A percentile compares a stretch with the other conserved stretches of the same genome.
phyloP scores from a whole-genome alignment of 768 basidiomycete species.

The Heimioporus sp. region DNA sequence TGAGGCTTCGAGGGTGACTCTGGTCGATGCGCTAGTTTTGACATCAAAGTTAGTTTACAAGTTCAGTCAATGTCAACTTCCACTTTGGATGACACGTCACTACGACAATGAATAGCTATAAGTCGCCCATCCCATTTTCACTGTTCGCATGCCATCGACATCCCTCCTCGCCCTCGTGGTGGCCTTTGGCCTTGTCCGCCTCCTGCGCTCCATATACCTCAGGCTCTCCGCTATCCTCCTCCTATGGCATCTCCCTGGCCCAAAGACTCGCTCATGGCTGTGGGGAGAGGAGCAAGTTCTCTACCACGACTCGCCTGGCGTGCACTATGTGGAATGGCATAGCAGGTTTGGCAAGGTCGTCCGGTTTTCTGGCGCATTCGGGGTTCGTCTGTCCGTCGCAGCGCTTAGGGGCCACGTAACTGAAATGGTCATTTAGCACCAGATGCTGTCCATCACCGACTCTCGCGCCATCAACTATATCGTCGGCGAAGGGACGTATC shows the following conservation, averaged over 20 bases:
- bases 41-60: slow-evolving; percentile 16
- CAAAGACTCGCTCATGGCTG: slow-evolving; percentile 43
- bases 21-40: slow-evolving; percentile 17
- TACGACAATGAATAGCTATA: slow-evolving; percentile 3
- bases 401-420: slow-evolving; percentile 1
- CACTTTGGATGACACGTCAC: slow-evolving; percentile 20
- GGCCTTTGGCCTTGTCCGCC: slow-evolving; percentile 25
- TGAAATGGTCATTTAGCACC: slow-evolving; percentile 40
- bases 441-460: slow-evolving; percentile 57
- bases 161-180: slow-evolving; percentile 14
- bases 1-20: slow-evolving; percentile 27
- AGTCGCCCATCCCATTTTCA: slow-evolving; percentile 1
- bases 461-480: slow-evolving; percentile 52
- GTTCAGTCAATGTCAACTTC: slow-evolving; percentile 4
- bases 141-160: slow-evolving; percentile 7
- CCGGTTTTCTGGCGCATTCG: slow-evolving; percentile 54
- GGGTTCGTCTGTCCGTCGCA: slow-evolving; percentile 34
- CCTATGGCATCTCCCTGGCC: slow-evolving; percentile 52
- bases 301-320: slow-evolving; percentile 50
- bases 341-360: slow-evolving; percentile 52
- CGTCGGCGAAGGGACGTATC: slow-evolving; percentile 52
- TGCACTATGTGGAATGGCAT: slow-evolving; percentile 52
- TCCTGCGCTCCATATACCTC: slow-evolving; percentile 35
- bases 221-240: slow-evolving; percentile 31
- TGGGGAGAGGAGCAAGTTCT: slow-evolving; percentile 66